Base-by-base conservation (phyloP, 129 eudicot species). In the Tagetes erecta region DNA sequence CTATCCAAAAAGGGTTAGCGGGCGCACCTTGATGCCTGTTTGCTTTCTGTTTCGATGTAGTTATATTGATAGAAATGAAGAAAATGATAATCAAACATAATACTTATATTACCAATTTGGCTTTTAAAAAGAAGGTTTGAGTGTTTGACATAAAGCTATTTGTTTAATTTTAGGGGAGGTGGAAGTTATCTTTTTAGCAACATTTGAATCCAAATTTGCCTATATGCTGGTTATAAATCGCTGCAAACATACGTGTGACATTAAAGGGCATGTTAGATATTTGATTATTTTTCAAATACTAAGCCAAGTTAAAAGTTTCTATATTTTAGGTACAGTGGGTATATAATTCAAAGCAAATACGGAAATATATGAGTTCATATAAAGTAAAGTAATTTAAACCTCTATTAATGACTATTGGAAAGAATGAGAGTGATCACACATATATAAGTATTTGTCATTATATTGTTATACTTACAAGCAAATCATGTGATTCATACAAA, bases 401-500 rank as follows among this genome's bases (percentile, higher is more conserved):
- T 70, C 4, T 49, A 8, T 3, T 3, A 70, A n/a, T 8, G 27
- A 14, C 55, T 3, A 8, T 27, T 59, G 13, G 59, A 44, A 44
- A 42, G 6, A 33, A 14, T 47, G 3, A 33, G 30, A 34, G 14
- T 35, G 78, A 27, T 5, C 20, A 50, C 52, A 66, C 55, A 2
- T 33, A 42, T 63, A 0, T 0, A 8, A 47, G 38, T 49, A 9
- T 0, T 14, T 74, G 27, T 45, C 13, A 8, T 42, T 12, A 31
- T 12, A 4, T 6, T 10, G 37, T 47, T 56, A 42, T 56, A 37
- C 4, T 59, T 73, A 6, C 45, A 73, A 73, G 57, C 39, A 46
- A 74, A 60, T 58, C 38, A 57, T 36, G 75, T 12, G 30, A 5
- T 64, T 38, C 8, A 37, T 69, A 56, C 72, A 72, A 56, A 53